phyloP scores from a whole-genome alignment of 306 rosid species.

The Lablab purpureus region DNA sequence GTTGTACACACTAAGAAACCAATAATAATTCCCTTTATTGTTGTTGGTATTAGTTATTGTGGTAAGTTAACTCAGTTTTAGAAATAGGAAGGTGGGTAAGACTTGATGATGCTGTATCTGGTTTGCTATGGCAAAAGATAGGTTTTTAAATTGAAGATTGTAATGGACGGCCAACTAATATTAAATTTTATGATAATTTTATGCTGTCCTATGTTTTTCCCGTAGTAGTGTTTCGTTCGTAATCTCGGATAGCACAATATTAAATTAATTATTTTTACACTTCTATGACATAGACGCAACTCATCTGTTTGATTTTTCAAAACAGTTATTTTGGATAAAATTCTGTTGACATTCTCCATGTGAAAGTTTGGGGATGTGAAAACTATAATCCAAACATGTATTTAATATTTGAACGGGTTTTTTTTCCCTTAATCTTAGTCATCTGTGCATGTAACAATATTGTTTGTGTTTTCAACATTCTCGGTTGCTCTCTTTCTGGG shows the following conservation, averaged over 20 bases:
- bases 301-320: not conserved
- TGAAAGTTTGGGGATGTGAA: not conserved
- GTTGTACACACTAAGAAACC: not conserved
- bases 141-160: not conserved
- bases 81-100: constrained; percentile 35
- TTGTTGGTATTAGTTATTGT: not conserved
- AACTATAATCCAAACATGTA: not conserved
- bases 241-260: not conserved
- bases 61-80: constrained; percentile 2
- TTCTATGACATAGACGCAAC: not conserved
- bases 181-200: constrained; percentile 4
- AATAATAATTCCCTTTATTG: not conserved
- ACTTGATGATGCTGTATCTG: constrained; percentile 26
- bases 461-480: not conserved
- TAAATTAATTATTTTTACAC: not conserved
- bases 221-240: not conserved
- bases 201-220: not conserved
- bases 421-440: not conserved
- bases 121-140: constrained; percentile 6
- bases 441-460: not conserved
- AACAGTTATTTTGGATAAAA: not conserved
- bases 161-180: not conserved
- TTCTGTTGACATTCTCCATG: not conserved
- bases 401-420: too few species aligned
- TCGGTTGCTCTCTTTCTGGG: not conserved